These are phyloP conservation scores for Penicillium sp. DNA, from an alignment of 2,329 filamentous ascomycete species.

Conservation along the genomic window DNA sequence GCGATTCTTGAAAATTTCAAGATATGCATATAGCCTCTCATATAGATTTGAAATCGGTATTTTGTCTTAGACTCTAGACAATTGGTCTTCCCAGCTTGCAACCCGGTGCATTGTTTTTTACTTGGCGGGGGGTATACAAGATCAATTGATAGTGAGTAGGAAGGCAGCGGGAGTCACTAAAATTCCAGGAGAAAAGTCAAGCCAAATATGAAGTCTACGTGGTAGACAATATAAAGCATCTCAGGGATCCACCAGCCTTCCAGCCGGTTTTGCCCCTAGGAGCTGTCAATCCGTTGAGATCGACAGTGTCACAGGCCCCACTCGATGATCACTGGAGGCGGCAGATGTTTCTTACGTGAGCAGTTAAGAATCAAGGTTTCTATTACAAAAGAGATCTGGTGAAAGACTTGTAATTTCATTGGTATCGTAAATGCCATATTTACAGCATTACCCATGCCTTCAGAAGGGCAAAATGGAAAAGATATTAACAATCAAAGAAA, in stretches of 20 bases:
- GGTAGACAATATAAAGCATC: not conserved
- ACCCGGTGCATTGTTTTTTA: too few relatives aligned
- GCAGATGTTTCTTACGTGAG: not conserved
- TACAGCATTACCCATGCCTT: conserved; percentile 14
- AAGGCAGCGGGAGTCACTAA: not conserved
- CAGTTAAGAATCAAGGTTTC: not conserved
- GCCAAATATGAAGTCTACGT: not conserved
- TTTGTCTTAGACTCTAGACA: not conserved
- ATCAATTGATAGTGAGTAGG: not conserved
- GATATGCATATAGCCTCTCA: not conserved
- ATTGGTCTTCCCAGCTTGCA: not conserved
- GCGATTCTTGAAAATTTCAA: not conserved
- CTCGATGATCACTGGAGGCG: not conserved
- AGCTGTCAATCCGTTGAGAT: not conserved
- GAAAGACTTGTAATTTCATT: conserved; percentile 22
- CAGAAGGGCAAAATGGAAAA: conserved; percentile 4
- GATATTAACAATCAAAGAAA: conserved; percentile 19
- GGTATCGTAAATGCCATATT: conserved; percentile 25
- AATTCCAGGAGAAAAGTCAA: not conserved
- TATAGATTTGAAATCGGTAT: not conserved
- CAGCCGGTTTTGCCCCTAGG: not conserved
- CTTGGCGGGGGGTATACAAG: not conserved
- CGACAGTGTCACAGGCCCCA: conserved; percentile 1
- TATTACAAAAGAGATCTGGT: not conserved
- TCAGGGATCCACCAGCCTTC: not conserved